phyloP scores from a whole-genome alignment of 768 basidiomycete species.

The Tylopilus balloui region DNA sequence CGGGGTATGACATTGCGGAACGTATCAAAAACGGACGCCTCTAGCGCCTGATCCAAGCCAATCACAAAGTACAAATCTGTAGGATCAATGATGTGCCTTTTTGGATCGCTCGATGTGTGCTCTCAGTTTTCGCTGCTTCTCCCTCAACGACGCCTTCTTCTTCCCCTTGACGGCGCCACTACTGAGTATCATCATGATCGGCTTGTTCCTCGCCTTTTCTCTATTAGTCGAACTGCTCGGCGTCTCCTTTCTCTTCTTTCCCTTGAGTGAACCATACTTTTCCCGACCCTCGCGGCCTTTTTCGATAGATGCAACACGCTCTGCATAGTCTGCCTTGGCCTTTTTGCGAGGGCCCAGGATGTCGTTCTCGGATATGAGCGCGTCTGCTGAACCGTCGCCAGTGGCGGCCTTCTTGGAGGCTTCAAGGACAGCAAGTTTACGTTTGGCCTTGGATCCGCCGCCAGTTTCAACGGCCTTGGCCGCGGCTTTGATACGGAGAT shows the following conservation, averaged over 20 bases:
- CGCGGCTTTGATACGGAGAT: constrained; percentile 79
- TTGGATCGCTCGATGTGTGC: constrained; percentile 73
- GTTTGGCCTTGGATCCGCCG: constrained; percentile 74
- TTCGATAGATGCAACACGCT: constrained; percentile 85
- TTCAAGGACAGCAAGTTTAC: constrained; percentile 82
- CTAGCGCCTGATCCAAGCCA: not conserved
- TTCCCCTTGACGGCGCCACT: constrained; percentile 75
- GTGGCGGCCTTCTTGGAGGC: constrained; percentile 56
- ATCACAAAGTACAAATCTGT: not conserved
- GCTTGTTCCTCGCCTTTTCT: constrained; percentile 92
- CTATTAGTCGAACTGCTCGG: constrained; percentile 87
- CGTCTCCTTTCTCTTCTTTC: constrained; percentile 82
- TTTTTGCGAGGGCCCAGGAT: constrained; percentile 95
- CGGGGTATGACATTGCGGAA: constrained; percentile 59
- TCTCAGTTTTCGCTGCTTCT: constrained; percentile 76
- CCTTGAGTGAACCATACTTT: constrained; percentile 85
- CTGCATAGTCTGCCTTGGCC: constrained; percentile 88
- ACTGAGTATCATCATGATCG: constrained; percentile 88
- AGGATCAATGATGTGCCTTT: constrained; percentile 35
- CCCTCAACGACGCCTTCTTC: constrained; percentile 75
- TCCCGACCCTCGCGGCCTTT: constrained; percentile 94
- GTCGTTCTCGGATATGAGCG: constrained; percentile 82
- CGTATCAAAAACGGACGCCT: constrained; percentile 30
- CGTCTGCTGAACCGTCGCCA: constrained; percentile 38
- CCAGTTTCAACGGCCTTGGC: constrained; percentile 62